Conservation (phyloP, 192 early-diverging fungal genomes). For the Mortierella antarctica region DNA sequence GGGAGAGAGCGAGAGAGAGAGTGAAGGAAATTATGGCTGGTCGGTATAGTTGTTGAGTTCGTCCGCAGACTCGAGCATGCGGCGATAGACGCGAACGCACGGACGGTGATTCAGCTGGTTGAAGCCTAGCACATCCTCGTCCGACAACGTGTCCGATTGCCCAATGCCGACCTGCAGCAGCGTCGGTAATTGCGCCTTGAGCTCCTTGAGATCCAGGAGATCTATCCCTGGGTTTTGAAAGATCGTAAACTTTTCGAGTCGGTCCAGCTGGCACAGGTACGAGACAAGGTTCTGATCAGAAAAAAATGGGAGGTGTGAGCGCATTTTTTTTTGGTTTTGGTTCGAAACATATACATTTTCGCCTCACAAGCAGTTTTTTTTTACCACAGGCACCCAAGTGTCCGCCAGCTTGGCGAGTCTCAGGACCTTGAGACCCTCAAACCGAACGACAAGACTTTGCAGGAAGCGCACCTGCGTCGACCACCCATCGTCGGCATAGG, state of each 20-base stretch:
- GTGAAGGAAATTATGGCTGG: not conserved
- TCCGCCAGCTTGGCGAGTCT: constrained; percentile 38
- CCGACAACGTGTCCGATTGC: constrained; percentile 12
- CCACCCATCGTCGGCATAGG: constrained; percentile 24
- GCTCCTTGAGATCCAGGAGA: constrained; percentile 20
- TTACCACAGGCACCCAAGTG: constrained; percentile 32
- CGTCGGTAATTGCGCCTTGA: constrained; percentile 9
- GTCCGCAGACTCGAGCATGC: constrained; percentile 40
- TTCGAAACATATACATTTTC: not conserved
- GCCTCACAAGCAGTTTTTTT: not conserved
- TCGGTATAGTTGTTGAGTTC: constrained; percentile 14
- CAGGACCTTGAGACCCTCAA: constrained; percentile 19
- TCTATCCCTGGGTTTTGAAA: constrained; percentile 33
- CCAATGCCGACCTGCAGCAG: constrained; percentile 31
- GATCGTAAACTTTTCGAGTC: constrained; percentile 42
- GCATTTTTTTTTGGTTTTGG: not conserved
- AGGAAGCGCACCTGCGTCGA: constrained; percentile 33
- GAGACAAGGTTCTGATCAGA: constrained; percentile 32
- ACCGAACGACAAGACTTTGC: constrained; percentile 27
- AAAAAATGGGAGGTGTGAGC: not conserved
- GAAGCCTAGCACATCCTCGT: constrained; percentile 13
- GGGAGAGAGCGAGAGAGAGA: not conserved
- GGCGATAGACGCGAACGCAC: constrained; percentile 13
- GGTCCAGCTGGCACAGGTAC: constrained; percentile 46
- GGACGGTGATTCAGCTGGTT: constrained; percentile 18